Conservation (phyloP, 306 rosid genomes). For the Lathyrus oleraceus region DNA sequence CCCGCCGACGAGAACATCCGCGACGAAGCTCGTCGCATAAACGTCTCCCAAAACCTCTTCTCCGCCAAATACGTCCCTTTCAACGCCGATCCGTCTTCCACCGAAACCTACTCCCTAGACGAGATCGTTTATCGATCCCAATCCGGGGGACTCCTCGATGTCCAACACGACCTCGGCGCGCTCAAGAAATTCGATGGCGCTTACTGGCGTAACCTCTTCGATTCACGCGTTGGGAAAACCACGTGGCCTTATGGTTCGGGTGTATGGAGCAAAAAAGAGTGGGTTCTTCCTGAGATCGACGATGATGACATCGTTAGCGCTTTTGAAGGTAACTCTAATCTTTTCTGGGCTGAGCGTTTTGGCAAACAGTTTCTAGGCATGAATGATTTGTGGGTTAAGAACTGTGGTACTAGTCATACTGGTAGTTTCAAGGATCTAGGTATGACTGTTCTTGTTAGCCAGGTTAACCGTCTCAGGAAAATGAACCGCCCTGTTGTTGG, state of each 20-base stretch:
- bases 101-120: conserved; percentile 77
- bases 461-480: conserved; percentile 70
- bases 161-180: conserved; percentile 67
- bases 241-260: conserved; percentile 92
- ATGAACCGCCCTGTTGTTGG: conserved; percentile 73
- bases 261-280: conserved; percentile 88
- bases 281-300: conserved; percentile 82
- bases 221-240: conserved; percentile 74
- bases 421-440: conserved; percentile 86
- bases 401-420: conserved; percentile 86
- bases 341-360: conserved; percentile 87
- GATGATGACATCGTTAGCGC: conserved; percentile 69
- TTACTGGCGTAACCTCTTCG: conserved; percentile 80
- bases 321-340: conserved; percentile 81
- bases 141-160: conserved; percentile 78
- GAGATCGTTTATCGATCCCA: conserved; percentile 81
- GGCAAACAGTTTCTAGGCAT: conserved; percentile 72
- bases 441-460: conserved; percentile 86
- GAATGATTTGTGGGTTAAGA: conserved; percentile 86
- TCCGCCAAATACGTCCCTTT: conserved; percentile 85
- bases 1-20: conserved; percentile 71
- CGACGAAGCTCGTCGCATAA: conserved; percentile 76
- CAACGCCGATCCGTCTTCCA: conserved; percentile 52
- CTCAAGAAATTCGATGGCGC: conserved; percentile 64
- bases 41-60: conserved; percentile 48